Base-by-base conservation (phyloP, 768 basidiomycete genomes). In the Rhizopogon roseolus region DNA sequence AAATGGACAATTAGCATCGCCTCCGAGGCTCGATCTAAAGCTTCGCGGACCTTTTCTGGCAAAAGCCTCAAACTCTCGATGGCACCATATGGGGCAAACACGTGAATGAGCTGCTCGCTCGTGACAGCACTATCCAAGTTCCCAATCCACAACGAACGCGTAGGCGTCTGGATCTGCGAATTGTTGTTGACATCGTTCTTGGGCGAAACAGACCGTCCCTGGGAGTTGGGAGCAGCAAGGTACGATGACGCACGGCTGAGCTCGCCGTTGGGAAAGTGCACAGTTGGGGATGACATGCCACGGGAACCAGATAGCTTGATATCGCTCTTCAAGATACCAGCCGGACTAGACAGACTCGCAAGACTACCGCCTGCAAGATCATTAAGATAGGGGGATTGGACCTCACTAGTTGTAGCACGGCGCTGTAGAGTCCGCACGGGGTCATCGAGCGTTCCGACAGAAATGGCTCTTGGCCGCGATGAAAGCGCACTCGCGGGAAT, bases 81-180 rank as follows among this genome's bases (percentile, higher is more conserved):
- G 34, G 94, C 90, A 52, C 97, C 97, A 66, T 99, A 99, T 0
- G 90, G 89, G 27, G 93, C 90, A 71, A 99, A 99, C 27, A 97
- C 92, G 59, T 90, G 87, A 53, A 97, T 91, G 52, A 99, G 84
- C 65, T 97, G 92, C 66, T 95, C 92, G 62, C 92, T 91, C 2
- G 93, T 93, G 52, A 96, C 91, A 51, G 88, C 89, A 60, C 90
- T 91, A 69, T 98, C 97, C 48, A 99, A 76, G 71, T 98, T 98
- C 46, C 97, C 97, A 65, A 99, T 97, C 96, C 97, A 99, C 28
- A 99, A 76, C 34, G 93, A 95, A 49, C 97, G 86, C 10, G 96
- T 96, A 36, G 97, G 96, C 39, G 92, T 88, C 72, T 98, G 95
- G 51, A 86, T 81, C 64, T 93, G 90, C 11, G 84, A 81, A 36